A percentile compares a stretch with the other conserved stretches of the same genome.
phyloP scores from a whole-genome alignment of 2,329 filamentous ascomycete species.

The Biscogniauxia mediterranea region DNA sequence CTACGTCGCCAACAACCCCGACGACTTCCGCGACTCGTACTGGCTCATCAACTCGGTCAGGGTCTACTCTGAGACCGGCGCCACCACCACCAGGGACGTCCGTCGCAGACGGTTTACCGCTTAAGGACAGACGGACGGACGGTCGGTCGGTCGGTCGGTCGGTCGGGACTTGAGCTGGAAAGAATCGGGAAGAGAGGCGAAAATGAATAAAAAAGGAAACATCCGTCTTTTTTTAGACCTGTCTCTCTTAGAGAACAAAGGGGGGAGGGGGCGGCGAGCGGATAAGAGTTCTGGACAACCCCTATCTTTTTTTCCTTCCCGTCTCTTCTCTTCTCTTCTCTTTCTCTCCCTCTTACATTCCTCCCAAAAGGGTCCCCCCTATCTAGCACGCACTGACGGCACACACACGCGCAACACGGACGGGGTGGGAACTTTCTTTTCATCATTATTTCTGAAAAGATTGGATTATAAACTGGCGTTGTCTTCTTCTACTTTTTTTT shows the following conservation, averaged over 20 bases:
- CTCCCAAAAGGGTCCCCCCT: not conserved
- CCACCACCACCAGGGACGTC: constrained; percentile 4
- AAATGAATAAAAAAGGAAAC: not conserved
- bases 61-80: constrained; percentile 46
- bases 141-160: too few species aligned
- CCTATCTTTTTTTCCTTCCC: too few species aligned
- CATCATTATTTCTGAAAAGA: not conserved
- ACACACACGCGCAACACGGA: too few species aligned
- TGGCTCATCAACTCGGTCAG: constrained; percentile 74
- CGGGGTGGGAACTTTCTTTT: not conserved
- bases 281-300: too few species aligned
- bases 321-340: too few species aligned
- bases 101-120: constrained; percentile 20
- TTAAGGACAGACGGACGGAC: constrained; percentile 8
- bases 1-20: constrained; percentile 70
- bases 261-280: too few species aligned
- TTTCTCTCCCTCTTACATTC: not conserved
- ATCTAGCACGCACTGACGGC: not conserved
- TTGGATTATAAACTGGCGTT: constrained; percentile 7
- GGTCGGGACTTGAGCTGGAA: too few species aligned
- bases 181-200: not conserved
- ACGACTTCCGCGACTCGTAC: constrained; percentile 69
- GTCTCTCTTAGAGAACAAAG: too few species aligned
- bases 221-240: too few species aligned
- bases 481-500: not conserved